phyloP scores from a whole-genome alignment of 225 moss, liverwort and hornwort species.

The Physcomitrellopsis africana region DNA sequence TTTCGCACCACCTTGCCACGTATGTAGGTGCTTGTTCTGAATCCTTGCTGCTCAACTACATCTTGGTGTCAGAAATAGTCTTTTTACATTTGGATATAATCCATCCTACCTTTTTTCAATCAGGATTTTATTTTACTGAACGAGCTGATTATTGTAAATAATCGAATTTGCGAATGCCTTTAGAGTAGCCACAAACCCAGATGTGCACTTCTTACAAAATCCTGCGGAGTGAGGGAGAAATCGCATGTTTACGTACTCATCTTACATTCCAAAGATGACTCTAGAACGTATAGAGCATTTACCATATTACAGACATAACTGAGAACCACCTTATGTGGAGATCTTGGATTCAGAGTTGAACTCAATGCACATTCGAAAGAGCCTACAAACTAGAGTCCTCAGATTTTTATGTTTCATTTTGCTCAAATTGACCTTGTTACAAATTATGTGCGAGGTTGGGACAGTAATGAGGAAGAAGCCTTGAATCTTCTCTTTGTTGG shows the following conservation, averaged over 20 bases:
- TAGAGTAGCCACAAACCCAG: neutral
- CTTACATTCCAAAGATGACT: neutral
- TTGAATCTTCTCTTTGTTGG: constrained; percentile 87
- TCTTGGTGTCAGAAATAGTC: neutral
- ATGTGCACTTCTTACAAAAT: neutral
- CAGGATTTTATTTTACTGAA: neutral
- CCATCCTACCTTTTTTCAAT: neutral
- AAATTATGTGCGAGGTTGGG: constrained; percentile 18
- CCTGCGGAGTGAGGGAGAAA: neutral
- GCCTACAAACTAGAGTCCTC: neutral
- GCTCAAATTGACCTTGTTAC: neutral
- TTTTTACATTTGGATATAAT: neutral
- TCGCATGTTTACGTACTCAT: neutral
- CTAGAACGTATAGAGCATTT: neutral
- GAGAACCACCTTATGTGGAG: neutral
- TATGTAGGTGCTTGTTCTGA: constrained; percentile 63
- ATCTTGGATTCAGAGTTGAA: neutral
- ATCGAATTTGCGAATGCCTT: neutral
- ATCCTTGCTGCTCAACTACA: neutral
- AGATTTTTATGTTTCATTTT: neutral
- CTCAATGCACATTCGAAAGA: neutral
- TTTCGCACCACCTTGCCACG: constrained; percentile 92
- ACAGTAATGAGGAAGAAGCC: constrained; percentile 89
- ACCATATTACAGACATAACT: neutral
- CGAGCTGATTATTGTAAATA: neutral